Conservation (phyloP, 2,329 filamentous ascomycete species). For the Claviceps capensis region DNA sequence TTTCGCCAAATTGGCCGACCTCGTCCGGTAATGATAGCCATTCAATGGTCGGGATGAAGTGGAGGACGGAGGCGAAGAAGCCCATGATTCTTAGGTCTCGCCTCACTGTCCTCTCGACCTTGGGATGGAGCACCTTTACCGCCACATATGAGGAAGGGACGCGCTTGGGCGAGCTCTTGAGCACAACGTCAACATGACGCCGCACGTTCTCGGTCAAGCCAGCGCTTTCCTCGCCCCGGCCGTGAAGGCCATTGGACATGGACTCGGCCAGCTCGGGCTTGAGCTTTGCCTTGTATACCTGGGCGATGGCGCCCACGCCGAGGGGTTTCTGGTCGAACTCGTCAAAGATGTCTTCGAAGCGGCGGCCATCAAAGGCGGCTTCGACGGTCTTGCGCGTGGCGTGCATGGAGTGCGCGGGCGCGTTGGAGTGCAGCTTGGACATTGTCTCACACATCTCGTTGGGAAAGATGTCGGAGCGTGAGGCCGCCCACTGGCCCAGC, state of each 20-base stretch:
- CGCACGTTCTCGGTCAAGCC: slow-evolving; percentile 56
- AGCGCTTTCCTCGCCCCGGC: slow-evolving; percentile 17
- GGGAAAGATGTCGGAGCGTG: slow-evolving; percentile 90
- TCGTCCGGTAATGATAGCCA: slow-evolving; percentile 96
- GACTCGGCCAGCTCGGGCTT: slow-evolving; percentile 62
- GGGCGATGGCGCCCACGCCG: slow-evolving; percentile 90
- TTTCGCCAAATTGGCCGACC: slow-evolving; percentile 84
- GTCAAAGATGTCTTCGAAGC: slow-evolving; percentile 86
- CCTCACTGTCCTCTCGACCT: slow-evolving; percentile 79
- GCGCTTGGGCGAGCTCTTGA: slow-evolving; percentile 74
- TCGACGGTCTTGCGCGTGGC: slow-evolving; percentile 68
- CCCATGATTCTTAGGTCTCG: slow-evolving; percentile 88
- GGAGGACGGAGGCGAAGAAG: slow-evolving; percentile 75
- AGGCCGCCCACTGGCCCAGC: slow-evolving; percentile 97
- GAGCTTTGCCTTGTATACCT: slow-evolving; percentile 92
- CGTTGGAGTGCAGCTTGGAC: slow-evolving; percentile 90
- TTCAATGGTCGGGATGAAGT: slow-evolving; percentile 83
- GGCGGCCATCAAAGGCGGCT: slow-evolving; percentile 64
- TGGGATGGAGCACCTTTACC: slow-evolving; percentile 87
- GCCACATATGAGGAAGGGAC: slow-evolving; percentile 89
- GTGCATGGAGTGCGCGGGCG: slow-evolving; percentile 76
- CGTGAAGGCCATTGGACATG: slow-evolving; percentile 41
- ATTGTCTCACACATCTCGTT: slow-evolving; percentile 82
- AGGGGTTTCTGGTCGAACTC: slow-evolving; percentile 85
- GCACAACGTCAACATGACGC: slow-evolving; percentile 69